phyloP scores from a whole-genome alignment of 768 basidiomycete species.

The Mycena floridula region DNA sequence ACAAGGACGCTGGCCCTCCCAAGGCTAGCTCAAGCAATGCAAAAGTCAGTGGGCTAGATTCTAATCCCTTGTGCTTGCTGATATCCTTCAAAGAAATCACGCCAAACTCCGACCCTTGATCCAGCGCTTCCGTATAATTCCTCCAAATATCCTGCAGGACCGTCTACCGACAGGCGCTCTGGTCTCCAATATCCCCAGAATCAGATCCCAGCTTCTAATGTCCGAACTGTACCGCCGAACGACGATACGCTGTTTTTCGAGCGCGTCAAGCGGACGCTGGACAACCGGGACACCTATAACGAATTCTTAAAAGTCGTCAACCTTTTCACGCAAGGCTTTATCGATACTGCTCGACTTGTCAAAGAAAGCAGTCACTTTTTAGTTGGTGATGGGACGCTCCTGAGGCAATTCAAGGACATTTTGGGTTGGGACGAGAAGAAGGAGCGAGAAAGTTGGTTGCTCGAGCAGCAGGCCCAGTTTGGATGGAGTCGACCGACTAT shows the following conservation, averaged over 20 bases:
- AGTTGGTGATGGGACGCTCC: constrained; percentile 66
- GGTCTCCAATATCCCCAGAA: not conserved
- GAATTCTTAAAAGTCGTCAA: constrained; percentile 96
- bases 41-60: not conserved
- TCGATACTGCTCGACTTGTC: constrained; percentile 79
- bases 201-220: not conserved
- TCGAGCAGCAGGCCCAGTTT: constrained; percentile 39
- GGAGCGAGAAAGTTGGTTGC: constrained; percentile 47
- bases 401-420: constrained; percentile 78
- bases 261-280: constrained; percentile 69
- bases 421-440: constrained; percentile 81
- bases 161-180: not conserved
- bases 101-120: constrained; percentile 19
- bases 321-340: constrained; percentile 90
- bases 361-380: constrained; percentile 74
- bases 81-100: constrained; percentile 2
- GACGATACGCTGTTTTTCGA: constrained; percentile 84
- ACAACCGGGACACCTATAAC: constrained; percentile 75
- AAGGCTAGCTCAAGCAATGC: not conserved
- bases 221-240: constrained; percentile 10
- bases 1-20: constrained; percentile 40
- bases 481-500: constrained; percentile 47
- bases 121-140: constrained; percentile 23
- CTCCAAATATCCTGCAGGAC: not conserved
- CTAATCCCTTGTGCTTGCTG: not conserved